Conservation (phyloP, 768 basidiomycete species). For the Leucocoprinus leucothites region DNA sequence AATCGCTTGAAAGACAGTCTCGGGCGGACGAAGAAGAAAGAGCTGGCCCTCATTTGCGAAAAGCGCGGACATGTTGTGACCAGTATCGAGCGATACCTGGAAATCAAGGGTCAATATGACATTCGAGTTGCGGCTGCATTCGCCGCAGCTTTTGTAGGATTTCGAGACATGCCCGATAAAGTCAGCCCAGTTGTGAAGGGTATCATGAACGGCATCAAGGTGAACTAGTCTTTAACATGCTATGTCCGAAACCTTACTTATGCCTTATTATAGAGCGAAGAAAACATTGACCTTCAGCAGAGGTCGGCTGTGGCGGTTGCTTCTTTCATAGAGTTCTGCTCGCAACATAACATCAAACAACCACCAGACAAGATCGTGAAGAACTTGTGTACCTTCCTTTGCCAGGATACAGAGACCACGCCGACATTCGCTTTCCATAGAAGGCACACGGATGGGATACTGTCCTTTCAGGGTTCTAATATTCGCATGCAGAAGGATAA, state of each 20-base stretch:
- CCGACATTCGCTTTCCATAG: conserved; percentile 80
- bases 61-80: conserved; percentile 64
- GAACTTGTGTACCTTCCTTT: conserved; percentile 95
- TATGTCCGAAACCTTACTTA: conserved; percentile 3
- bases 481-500: conserved; percentile 27
- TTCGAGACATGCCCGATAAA: conserved; percentile 85
- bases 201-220: conserved; percentile 98
- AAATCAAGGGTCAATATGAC: conserved; percentile 83
- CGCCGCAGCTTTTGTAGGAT: conserved; percentile 87
- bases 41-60: conserved; percentile 70
- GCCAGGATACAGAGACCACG: conserved; percentile 85
- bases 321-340: conserved; percentile 84
- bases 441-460: conserved; percentile 64
- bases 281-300: conserved; percentile 82
- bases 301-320: conserved; percentile 88
- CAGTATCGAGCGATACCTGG: conserved; percentile 76
- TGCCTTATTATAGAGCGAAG: conserved; percentile 61
- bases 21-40: conserved; percentile 75
- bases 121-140: conserved; percentile 85
- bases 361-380: conserved; percentile 96
- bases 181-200: conserved; percentile 96
- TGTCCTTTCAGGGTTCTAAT: conserved; percentile 61
- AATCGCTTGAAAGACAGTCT: conserved; percentile 70
- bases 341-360: conserved; percentile 65
- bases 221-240: conserved; percentile 27